Base-by-base conservation (phyloP, 495 filamentous ascomycete species). In the Penicillium diatomitis region DNA sequence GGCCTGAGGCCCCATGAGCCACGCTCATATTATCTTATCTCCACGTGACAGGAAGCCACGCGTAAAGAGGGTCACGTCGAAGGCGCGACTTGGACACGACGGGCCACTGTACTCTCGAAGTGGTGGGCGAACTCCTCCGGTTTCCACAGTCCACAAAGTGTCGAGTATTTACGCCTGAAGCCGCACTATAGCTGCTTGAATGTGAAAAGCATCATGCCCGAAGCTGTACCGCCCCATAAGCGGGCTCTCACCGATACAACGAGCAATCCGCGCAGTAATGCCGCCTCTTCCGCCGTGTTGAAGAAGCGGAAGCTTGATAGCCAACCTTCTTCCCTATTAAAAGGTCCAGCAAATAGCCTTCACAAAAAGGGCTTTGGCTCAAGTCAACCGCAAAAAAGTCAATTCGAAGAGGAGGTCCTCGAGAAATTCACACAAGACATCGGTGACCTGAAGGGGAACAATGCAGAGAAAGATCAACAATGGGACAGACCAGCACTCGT, bases 391-490 rank as follows among this genome's bases (percentile, higher is more conserved):
- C 67, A 70, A 41, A 95, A 95, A 67, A 94, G 88, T 63, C 79
- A 83, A 48, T 99, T 99, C 57, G 92, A 97, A 67, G 84, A 84
- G 54, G 90, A 96, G 52, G 87, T 95, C 8, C 75, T 98, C 45
- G 91, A 95, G 72, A 95, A 90, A 66, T 75, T 98, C 67, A 88
- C 88, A 34, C 91, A 96, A 67, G 89, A 96, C 63, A 88, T 97
- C 36, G 79, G 70, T 9, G 88, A 80, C 3, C 74, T 95, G 57
- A 96, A 88, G 68, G 70, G 85, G 57, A 85, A 73, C 60, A 95
- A 92, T 61, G 74, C 87, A 3, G 94, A 97, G 60, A 91, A 84
- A 63, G 92, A 97, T 64, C 92, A 99, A 67, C 80, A 89, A 55
- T 99, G 92, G 92, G 79, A 82, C 11, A 79, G 92, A 30, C 94